A percentile compares a stretch with the other conserved stretches of the same genome.
These are phyloP conservation scores for Calonectria ilicicola DNA, from an alignment of 2,329 filamentous ascomycete genomes.

Conservation along the genomic window DNA sequence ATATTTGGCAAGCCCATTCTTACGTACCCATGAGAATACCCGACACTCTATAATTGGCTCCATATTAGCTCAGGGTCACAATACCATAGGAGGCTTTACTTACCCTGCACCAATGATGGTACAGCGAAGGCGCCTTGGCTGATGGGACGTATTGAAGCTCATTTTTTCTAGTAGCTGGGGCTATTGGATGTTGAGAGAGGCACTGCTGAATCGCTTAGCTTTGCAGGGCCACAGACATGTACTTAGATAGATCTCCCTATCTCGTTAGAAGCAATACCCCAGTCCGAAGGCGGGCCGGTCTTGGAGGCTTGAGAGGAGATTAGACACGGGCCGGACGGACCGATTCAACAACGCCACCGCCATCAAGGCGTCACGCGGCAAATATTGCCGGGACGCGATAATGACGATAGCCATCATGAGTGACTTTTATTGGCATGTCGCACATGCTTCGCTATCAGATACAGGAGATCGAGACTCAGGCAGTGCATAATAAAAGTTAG, in stretches of 20 bases:
- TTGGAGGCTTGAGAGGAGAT: background rate
- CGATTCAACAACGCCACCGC: background rate
- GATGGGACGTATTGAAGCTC: background rate
- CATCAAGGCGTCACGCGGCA: background rate
- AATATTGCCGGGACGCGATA: background rate
- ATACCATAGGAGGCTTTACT: background rate
- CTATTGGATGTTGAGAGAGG: background rate
- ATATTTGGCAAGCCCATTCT: background rate
- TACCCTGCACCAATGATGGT: constrained; percentile 36
- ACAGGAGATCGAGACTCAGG: background rate
- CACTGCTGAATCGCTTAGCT: background rate
- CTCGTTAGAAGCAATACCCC: background rate
- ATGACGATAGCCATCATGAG: background rate
- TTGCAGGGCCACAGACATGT: background rate
- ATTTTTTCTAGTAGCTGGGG: background rate
- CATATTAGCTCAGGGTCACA: background rate
- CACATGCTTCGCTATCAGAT: background rate
- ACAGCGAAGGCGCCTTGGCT: constrained; percentile 22
- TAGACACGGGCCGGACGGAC: constrained; percentile 11
- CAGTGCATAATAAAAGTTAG: background rate
- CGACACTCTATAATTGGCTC: constrained; percentile 1
- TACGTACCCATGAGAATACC: constrained; percentile 22
- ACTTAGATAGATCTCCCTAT: background rate
- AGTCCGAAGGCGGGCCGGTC: background rate
- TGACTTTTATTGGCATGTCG: background rate